A percentile compares a stretch with the other conserved stretches of the same genome.
Evolutionary conservation across 2,329 filamentous ascomycete genomes (phyloP).

Genomic region (Fusarium pseudocircinatum): DNA sequence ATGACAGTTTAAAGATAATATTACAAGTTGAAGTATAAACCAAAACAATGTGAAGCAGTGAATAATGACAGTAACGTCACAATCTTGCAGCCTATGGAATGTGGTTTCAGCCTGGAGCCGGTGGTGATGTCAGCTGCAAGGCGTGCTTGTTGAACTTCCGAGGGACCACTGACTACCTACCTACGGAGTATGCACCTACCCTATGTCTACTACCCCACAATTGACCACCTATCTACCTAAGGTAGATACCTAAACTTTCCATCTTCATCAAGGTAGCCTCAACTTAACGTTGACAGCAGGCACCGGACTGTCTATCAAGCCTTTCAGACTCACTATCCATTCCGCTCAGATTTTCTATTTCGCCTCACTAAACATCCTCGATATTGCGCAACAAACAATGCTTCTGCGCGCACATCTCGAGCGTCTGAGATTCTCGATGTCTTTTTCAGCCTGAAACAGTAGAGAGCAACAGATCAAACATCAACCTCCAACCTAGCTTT

Average conservation of each 20-base stretch:
- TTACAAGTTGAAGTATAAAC: background rate
- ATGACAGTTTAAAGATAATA: background rate
- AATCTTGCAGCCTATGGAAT: background rate
- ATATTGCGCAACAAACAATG: slow-evolving; percentile 21
- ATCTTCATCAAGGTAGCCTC: slow-evolving; percentile 5
- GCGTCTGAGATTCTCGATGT: background rate
- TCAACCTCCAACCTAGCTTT: background rate
- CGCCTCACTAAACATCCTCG: background rate
- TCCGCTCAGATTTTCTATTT: background rate
- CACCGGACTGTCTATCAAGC: background rate
- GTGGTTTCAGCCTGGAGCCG: background rate
- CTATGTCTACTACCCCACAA: slow-evolving; percentile 27
- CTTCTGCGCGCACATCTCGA: background rate
- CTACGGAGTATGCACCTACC: background rate
- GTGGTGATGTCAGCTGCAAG: slow-evolving; percentile 40
- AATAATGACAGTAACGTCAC: background rate
- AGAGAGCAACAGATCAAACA: background rate
- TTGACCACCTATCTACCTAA: background rate
- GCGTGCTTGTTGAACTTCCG: background rate
- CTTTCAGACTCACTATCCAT: background rate
- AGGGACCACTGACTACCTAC: slow-evolving; percentile 26
- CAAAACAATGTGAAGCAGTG: background rate
- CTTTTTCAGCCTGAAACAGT: slow-evolving; percentile 17
- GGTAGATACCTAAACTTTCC: slow-evolving; percentile 16
- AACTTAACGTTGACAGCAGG: slow-evolving; percentile 1